Conservation (phyloP, 306 rosid species). For the Hylodesmum podocarpum region DNA sequence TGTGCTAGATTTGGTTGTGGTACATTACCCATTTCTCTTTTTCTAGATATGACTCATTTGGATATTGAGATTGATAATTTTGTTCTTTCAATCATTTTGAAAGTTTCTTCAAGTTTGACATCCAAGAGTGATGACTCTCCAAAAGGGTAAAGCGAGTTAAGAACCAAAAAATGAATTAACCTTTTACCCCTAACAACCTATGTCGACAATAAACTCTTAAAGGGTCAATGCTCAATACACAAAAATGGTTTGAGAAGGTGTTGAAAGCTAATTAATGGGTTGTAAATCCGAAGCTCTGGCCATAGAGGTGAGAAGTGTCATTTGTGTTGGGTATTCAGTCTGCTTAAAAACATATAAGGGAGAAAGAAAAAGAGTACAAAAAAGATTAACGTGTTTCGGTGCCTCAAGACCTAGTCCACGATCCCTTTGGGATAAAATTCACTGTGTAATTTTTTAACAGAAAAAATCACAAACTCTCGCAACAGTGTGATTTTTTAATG, state of each 20-base stretch:
- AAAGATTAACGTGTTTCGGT: too few species aligned
- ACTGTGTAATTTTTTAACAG: too few species aligned
- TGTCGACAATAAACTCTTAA: slow-evolving; percentile 26
- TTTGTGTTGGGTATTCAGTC: too few species aligned
- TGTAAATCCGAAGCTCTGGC: slow-evolving; percentile 58
- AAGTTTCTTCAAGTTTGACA: slow-evolving; percentile 66
- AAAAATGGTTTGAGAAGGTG: slow-evolving; percentile 12
- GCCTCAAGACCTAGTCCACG: too few species aligned
- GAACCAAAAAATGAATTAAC: neutral
- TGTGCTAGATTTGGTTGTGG: slow-evolving; percentile 62
- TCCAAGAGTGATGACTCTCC: slow-evolving; percentile 22
- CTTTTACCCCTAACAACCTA: neutral
- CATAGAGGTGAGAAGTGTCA: too few species aligned
- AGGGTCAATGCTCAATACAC: neutral
- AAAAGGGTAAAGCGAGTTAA: neutral
- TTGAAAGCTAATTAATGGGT: slow-evolving; percentile 51
- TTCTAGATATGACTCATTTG: slow-evolving; percentile 55
- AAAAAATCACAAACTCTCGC: too few species aligned
- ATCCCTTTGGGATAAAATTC: too few species aligned
- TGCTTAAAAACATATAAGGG: too few species aligned
- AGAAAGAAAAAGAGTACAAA: too few species aligned
- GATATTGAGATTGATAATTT: slow-evolving; percentile 63
- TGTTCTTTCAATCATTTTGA: slow-evolving; percentile 63
- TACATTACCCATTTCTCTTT: slow-evolving; percentile 54
- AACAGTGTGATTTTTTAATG: too few species aligned